Evolutionary conservation across 371 early-diverging fungal genomes (phyloP), one percentile per base, ranked within the genome.

Genomic region (Mucor saturninus): DNA sequence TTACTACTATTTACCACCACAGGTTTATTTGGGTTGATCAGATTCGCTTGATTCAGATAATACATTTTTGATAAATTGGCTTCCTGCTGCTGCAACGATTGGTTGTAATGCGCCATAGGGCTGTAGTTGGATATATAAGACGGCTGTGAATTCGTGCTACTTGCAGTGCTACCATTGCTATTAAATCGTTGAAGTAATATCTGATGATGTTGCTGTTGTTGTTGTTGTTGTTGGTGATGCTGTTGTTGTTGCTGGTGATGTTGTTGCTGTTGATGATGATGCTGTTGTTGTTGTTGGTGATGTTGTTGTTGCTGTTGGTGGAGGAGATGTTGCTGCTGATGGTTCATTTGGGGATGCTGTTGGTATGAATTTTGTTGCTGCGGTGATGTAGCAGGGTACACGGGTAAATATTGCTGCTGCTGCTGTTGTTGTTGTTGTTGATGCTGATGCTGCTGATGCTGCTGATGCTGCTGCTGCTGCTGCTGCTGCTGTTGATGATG

Each of bases 151-250:
- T 65, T 59, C 31, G 59, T 54, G 21, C 59, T 65, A 42, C 53
- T 56, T 21, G 58, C 59, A 4, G 59, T 60, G n/a, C 55, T 63
- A 31, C 39, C 45, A 29, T 59, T 68, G 45, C 59, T 63, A 30
- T 68, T 68, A 21, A 58, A 63, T 68, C 68, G 59, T 21, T 62
- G 64, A 51, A 63, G 59, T 42, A 67, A 37, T 7, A 67, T 57
- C 31, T 56, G 54, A 31, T 51, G 61, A 45, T 55, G 40, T 26
- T 48, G 40, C 52, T 54, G 45, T 46, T 46, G 31, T 37, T 57
- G 46, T 21, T 42, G 28, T 21, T 42, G 43, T 3, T 56, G 39
- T 29, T 49, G 21, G 11, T 62, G 56, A 6, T 46, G 40, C 50
- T 62, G 62, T 30, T 56, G 62, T 29, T 35, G 40, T 5, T 54